These are phyloP conservation scores for Zancudomyces culisetae DNA, from an alignment of 371 early-diverging fungal species.

Conservation along the genomic window DNA sequence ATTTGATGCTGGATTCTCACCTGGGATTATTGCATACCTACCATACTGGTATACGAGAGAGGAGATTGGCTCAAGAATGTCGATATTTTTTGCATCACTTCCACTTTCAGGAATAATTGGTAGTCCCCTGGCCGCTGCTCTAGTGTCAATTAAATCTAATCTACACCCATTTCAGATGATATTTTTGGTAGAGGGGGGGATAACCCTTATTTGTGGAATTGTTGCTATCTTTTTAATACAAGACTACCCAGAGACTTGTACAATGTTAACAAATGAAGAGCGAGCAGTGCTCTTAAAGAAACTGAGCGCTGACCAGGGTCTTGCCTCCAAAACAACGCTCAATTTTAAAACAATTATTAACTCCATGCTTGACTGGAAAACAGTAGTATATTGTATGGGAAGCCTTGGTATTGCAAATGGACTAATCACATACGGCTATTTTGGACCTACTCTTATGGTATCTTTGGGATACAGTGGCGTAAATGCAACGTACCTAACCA, in stretches of 20 bases:
- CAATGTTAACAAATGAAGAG: slow-evolving; percentile 14
- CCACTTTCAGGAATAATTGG: slow-evolving; percentile 31
- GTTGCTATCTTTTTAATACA: slow-evolving; percentile 7
- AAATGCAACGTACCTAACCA: slow-evolving; percentile 1
- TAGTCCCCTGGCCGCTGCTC: slow-evolving; percentile 36
- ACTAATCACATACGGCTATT: neutral
- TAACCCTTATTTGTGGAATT: slow-evolving; percentile 22
- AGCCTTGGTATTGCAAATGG: neutral
- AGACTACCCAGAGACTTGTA: slow-evolving; percentile 16
- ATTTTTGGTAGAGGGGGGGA: slow-evolving; percentile 28
- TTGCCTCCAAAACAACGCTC: slow-evolving; percentile 2
- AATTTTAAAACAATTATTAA: neutral
- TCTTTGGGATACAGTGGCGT: slow-evolving; percentile 2
- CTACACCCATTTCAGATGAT: slow-evolving; percentile 19
- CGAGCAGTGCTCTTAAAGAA: slow-evolving; percentile 6
- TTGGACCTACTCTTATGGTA: slow-evolving; percentile 4
- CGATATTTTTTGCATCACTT: slow-evolving; percentile 18
- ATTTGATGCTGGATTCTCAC: slow-evolving; percentile 31
- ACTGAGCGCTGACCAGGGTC: slow-evolving; percentile 10
- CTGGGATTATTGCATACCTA: slow-evolving; percentile 32
- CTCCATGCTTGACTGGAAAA: slow-evolving; percentile 9
- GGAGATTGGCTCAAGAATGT: slow-evolving; percentile 16
- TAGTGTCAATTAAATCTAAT: slow-evolving; percentile 24
- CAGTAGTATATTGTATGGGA: neutral
- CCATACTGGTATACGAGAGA: slow-evolving; percentile 21